A percentile compares a stretch with the other conserved stretches of the same genome.
These are phyloP conservation scores for Claviceps digitariae DNA, from an alignment of 2,329 filamentous ascomycete genomes.

Conservation along the genomic window DNA sequence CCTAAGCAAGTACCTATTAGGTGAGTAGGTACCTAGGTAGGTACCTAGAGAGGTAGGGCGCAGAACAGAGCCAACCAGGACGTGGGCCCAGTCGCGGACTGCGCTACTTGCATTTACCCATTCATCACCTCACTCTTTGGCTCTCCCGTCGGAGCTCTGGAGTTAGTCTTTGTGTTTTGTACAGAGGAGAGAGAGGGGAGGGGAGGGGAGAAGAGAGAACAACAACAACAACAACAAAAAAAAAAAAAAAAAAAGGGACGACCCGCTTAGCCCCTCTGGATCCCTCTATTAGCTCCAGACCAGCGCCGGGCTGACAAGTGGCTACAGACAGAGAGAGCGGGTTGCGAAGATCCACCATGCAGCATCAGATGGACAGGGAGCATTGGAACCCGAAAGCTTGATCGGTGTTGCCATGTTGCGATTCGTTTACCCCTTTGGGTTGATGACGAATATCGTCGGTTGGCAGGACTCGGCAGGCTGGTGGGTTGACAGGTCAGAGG, in stretches of 20 bases:
- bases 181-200: too few relatives aligned
- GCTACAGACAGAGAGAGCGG: not conserved
- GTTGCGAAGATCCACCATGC: not conserved
- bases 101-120: slow-evolving; percentile 1
- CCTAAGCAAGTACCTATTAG: too few relatives aligned
- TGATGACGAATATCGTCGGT: not conserved
- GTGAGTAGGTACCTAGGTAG: too few relatives aligned
- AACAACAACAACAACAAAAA: not conserved
- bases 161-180: not conserved
- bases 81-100: not conserved
- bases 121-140: not conserved
- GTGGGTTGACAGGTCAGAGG: too few relatives aligned
- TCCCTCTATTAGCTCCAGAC: slow-evolving; percentile 1
- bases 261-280: slow-evolving; percentile 3
- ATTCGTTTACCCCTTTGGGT: not conserved
- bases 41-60: not conserved
- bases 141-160: slow-evolving; percentile 2
- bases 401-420: not conserved
- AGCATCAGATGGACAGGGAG: not conserved
- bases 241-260: slow-evolving; percentile 1
- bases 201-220: not conserved
- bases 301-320: not conserved
- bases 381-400: not conserved
- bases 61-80: not conserved
- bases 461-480: too few relatives aligned